Evolutionary conservation across 495 filamentous ascomycete species (phyloP), one percentile per base, ranked within the genome.

Genomic region (Tuber microsphaerosporum): DNA sequence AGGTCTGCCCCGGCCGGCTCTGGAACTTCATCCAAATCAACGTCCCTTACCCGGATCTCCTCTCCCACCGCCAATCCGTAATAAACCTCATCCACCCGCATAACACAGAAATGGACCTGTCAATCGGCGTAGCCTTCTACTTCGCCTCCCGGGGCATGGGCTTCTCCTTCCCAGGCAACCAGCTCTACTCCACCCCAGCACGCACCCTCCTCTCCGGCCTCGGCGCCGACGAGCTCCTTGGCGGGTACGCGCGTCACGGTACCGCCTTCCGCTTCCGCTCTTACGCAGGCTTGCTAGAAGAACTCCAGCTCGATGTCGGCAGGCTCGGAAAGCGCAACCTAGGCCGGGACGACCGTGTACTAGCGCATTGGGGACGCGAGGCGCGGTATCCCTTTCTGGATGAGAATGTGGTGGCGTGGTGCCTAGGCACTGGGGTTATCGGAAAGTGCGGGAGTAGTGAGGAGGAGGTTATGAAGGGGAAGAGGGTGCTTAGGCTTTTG

Each of bases 21-120:
- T 99, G 93, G 91, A 88, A 90, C 34, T 95, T 99, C 81, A 85
- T 97, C 26, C 84, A 86, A 16, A 91, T 99, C 71, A 90, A 99
- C 79, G 86, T 99, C 42, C 90, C 95, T 0, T 97, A 94, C 79
- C 79, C 86, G 19, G 93, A 97, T 76, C 91, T 91, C 0, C 76
- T 90, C 69, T 85, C 87, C 5, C 93, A 97, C 80, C 90, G 93
- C 70, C 80, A 87, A 10, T 86, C 85, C 9, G 87, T 98, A 5
- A 87, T 93, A 51, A 87, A 88, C 2, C 87, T 99, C 20, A 95
- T 98, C 80, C 88, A 91, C 79, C 95, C 95, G 0, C 95, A 98
- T 83, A 93, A 97, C 80, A 98, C 95, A 0, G 96, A 97, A 83
- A 99, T 99, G 95, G 95, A 99, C 81, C 87, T 97, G 4, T 98